phyloP scores from a whole-genome alignment of 2,329 filamentous ascomycete genomes.

The Paecilomyces sp. region DNA sequence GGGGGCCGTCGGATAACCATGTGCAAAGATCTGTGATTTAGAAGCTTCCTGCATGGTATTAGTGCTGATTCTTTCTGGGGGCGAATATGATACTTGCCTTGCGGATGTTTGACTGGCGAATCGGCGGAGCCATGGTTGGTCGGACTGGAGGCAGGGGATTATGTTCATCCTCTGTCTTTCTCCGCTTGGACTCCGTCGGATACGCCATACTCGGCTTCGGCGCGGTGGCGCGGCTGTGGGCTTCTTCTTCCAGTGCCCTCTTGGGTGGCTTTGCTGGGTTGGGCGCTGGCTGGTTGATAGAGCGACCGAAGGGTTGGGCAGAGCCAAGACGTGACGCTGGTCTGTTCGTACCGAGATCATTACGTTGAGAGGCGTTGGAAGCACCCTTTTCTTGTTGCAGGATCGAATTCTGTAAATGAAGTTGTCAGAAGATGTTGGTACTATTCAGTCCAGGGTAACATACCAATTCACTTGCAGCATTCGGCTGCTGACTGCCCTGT shows the following conservation, averaged over 20 bases:
- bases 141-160: slow-evolving; percentile 55
- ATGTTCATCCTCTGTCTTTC: slow-evolving; percentile 68
- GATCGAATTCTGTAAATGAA: slow-evolving; percentile 12
- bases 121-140: slow-evolving; percentile 72
- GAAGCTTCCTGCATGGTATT: slow-evolving; percentile 16
- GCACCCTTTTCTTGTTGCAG: slow-evolving; percentile 23
- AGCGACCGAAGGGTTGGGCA: slow-evolving; percentile 51
- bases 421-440: slow-evolving; percentile 2
- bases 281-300: slow-evolving; percentile 55
- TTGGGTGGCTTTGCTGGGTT: slow-evolving; percentile 69
- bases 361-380: slow-evolving; percentile 28
- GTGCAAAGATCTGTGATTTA: slow-evolving; percentile 35
- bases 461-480: slow-evolving; percentile 29
- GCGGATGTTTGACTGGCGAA: slow-evolving; percentile 68
- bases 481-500: slow-evolving; percentile 35
- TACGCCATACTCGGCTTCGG: slow-evolving; percentile 41
- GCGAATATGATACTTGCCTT: slow-evolving; percentile 49
- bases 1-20: slow-evolving; percentile 26
- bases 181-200: slow-evolving; percentile 68
- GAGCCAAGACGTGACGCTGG: slow-evolving; percentile 42
- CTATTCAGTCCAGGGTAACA: slow-evolving; percentile 6
- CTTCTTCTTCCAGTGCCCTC: slow-evolving; percentile 60
- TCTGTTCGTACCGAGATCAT: slow-evolving; percentile 44
- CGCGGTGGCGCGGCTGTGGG: slow-evolving; percentile 38
- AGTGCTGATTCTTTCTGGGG: neutral